These are phyloP conservation scores for Hypseocharis bilobata DNA, from an alignment of 441 rosid genomes.

Conservation along the genomic window DNA sequence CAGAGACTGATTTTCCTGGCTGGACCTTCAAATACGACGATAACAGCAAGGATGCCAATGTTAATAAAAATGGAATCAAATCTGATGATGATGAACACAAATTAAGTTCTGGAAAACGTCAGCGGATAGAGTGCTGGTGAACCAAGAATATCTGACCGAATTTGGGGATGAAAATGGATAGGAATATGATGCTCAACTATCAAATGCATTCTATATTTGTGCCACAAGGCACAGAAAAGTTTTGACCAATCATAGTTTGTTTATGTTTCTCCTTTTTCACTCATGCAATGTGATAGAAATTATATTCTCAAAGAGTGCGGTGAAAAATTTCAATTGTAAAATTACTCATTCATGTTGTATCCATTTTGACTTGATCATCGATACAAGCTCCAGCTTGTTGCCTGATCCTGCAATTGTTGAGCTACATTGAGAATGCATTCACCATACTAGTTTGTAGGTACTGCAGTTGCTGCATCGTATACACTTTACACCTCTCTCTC, in stretches of 20 bases:
- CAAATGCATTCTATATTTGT: not conserved
- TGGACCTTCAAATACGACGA: slow-evolving; percentile 51
- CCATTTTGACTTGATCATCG: too few relatives aligned
- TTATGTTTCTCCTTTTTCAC: not conserved
- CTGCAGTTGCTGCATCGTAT: too few relatives aligned
- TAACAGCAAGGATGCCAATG: slow-evolving; percentile 8
- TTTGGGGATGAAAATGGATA: not conserved
- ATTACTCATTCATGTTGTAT: too few relatives aligned
- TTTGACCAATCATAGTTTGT: not conserved
- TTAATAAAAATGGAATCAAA: slow-evolving; percentile 1
- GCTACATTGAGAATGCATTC: too few relatives aligned
- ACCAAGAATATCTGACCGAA: not conserved
- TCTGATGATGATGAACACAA: slow-evolving; percentile 18
- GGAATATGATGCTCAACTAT: not conserved
- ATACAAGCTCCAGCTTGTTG: too few relatives aligned
- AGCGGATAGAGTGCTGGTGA: slow-evolving; percentile 29
- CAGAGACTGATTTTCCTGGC: slow-evolving; percentile 61
- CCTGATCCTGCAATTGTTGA: too few relatives aligned
- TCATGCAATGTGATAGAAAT: too few relatives aligned
- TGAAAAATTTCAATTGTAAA: not conserved
- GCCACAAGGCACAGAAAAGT: not conserved
- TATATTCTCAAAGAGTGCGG: not conserved
- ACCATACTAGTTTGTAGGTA: too few relatives aligned
- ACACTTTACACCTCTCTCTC: too few relatives aligned
- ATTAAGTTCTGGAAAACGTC: slow-evolving; percentile 26